These are phyloP conservation scores for Beauveria caledonica DNA, from an alignment of 2,329 filamentous ascomycete genomes.

Conservation along the genomic window DNA sequence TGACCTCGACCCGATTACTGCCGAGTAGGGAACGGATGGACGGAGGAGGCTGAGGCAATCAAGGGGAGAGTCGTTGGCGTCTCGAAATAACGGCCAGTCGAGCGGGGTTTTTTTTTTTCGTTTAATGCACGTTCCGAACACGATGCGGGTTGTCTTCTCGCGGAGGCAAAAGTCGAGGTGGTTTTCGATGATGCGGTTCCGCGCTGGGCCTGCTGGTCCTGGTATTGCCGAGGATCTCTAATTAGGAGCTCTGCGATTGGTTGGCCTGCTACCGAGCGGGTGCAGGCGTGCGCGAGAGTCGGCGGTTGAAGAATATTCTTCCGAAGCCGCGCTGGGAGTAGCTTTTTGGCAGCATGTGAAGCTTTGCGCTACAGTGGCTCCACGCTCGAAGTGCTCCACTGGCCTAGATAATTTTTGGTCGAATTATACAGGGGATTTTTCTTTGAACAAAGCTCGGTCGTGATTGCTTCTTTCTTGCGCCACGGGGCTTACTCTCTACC, in stretches of 20 bases:
- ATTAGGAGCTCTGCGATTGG: slow-evolving; percentile 40
- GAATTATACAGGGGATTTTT: not conserved
- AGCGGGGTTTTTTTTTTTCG: not conserved
- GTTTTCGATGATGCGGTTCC: not conserved
- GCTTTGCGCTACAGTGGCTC: slow-evolving; percentile 14
- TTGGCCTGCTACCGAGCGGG: slow-evolving; percentile 17
- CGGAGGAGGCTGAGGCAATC: not conserved
- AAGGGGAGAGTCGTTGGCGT: not conserved
- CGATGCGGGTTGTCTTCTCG: slow-evolving; percentile 4
- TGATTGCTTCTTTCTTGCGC: not conserved
- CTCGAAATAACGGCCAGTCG: not conserved
- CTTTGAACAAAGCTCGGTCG: not conserved
- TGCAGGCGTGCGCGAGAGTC: slow-evolving; percentile 16
- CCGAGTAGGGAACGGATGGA: not conserved
- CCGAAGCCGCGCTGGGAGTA: slow-evolving; percentile 8
- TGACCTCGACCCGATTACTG: slow-evolving; percentile 8
- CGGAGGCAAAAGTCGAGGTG: slow-evolving; percentile 12
- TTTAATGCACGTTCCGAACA: not conserved
- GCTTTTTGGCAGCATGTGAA: slow-evolving; percentile 17
- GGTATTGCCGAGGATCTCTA: slow-evolving; percentile 44
- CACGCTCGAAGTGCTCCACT: not conserved
- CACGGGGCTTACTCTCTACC: not conserved
- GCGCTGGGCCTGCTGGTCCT: slow-evolving; percentile 5
- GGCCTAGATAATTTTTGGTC: not conserved
- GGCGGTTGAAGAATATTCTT: slow-evolving; percentile 22